Base-by-base conservation (phyloP, 805 yeast genomes). In the Metschnikowia vanudenii region DNA sequence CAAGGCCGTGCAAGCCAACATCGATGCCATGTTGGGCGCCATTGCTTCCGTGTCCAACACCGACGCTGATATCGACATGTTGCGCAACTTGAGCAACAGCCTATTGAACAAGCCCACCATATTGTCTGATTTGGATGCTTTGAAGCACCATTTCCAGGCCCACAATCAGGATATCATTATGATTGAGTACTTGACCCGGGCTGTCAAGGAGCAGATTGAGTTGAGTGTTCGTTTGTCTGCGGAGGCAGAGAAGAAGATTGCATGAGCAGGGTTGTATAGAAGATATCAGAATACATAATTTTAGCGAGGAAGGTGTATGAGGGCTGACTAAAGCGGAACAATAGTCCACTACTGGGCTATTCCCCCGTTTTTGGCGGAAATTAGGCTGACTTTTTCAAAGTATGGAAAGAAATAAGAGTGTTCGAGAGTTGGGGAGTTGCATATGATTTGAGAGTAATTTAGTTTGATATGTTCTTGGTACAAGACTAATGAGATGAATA, bases 191-290 rank as follows among this genome's bases (percentile, higher is more conserved):
- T 76, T 89, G 67, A 84, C 96, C 47, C 81, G 84, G 55, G 86
- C 94, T 45, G 82, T 89, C 57, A 87, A 85, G 71, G 85, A 89
- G 53, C 96, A 89, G 71, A 76, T 88, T 53, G 91, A 85, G 63
- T 74, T 85, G 60, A 81, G 89, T 59, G 82, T 89, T 39, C 81
- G 86, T 64, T 76, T 88, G 59, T 82, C 88, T 39, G 80, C 84
- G 30, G 58, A 54, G 53, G 59, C 58, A 18, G 59, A 56, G 52
- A 52, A 51, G 54, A 52, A 52, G 53, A 43, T 47, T 29, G 52
- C 52, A 45, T 51, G 45, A 22, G 24, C 8, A 22, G 24, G 24
- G 8, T 22, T 22, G 4, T 8, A 22, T 22, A 22, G 24, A 22
- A 22, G 24, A 5, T 5, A 22, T 5, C 8, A 5, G 24, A 22